Base-by-base conservation (phyloP, 208 protist genomes). In the Acanthamoeba royreba region DNA sequence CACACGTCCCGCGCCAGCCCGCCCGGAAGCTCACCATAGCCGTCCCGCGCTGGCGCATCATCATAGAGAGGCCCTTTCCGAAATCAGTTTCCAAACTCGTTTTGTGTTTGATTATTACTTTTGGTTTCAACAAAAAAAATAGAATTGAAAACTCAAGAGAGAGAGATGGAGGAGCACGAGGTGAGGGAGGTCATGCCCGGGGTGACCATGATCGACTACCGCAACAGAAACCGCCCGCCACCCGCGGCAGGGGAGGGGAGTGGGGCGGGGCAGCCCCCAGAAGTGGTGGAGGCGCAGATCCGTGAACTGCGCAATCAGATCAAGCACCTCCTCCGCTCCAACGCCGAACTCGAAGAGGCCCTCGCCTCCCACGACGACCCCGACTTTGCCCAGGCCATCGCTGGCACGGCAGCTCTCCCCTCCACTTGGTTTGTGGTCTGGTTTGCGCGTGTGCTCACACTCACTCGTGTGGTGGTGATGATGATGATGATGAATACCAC, bases 301-400 rank as follows among this genome's bases (percentile, higher is more conserved):
- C 17, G 33, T 19, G 81, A 89, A 28, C 81, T 89, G 46, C 49
- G 28, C 28, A 89, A 89, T 31, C 45, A 66, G 33, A 89, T 89
- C 13, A 66, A 45, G 46, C 81, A 89, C 17, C 45, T 89, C 28
- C 5, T 31, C n/a, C 42, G 81, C 22, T 89, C 81, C 42, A 89
- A 89, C 28, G 15, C 28, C 9, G 81, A 89, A 47, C 28, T 89
- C 4, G 11, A 63, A 17, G 49, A 89, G 22, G 81, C 52, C 1
- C 52, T 89, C 11, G 81, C 81, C 31, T n/a, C n/a, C 17, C 46
- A 43, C 9, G 40, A 89, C 11, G 81, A 89, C 47, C 35, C 53
- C 11, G 81, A 89, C 31, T 89, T 89, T 31, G 81, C 52, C 33
- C 46, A 89, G n/a, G 81, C 81, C 8, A 89, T 89, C 11, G 81